phyloP scores from a whole-genome alignment of 202 grass and related monocot species.

The Bolboschoenoplectus hybrid region DNA sequence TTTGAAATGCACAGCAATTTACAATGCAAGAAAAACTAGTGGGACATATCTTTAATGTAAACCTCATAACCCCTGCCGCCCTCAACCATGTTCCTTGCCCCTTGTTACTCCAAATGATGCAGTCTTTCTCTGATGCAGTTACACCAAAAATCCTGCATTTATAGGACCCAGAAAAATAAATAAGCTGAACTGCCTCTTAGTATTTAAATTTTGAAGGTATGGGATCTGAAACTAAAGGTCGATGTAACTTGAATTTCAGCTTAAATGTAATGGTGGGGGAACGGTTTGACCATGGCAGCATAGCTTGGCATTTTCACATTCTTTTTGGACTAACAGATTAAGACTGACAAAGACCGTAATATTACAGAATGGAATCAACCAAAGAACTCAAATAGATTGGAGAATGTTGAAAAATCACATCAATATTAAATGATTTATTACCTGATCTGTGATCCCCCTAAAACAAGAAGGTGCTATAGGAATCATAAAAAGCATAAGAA shows the following conservation, averaged over 20 bases:
- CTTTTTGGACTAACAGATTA: neutral
- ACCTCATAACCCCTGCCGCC: neutral
- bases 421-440: neutral
- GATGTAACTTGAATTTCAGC: neutral
- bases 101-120: neutral
- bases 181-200: neutral
- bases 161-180: neutral
- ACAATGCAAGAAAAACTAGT: neutral
- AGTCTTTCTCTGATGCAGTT: neutral
- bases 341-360: neutral
- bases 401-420: neutral
- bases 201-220: neutral
- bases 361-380: neutral
- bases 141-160: conserved; percentile 25
- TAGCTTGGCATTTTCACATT: neutral
- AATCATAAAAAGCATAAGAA: conserved; percentile 17
- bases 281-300: neutral
- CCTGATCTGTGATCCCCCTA: neutral
- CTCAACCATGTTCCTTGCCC: neutral
- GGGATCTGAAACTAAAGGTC: neutral
- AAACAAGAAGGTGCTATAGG: neutral
- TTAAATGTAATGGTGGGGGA: neutral
- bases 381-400: neutral
- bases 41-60: neutral
- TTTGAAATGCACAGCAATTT: neutral